phyloP scores from a whole-genome alignment of 2,329 filamentous ascomycete genomes.

The Aspergillus pseudonomiae region DNA sequence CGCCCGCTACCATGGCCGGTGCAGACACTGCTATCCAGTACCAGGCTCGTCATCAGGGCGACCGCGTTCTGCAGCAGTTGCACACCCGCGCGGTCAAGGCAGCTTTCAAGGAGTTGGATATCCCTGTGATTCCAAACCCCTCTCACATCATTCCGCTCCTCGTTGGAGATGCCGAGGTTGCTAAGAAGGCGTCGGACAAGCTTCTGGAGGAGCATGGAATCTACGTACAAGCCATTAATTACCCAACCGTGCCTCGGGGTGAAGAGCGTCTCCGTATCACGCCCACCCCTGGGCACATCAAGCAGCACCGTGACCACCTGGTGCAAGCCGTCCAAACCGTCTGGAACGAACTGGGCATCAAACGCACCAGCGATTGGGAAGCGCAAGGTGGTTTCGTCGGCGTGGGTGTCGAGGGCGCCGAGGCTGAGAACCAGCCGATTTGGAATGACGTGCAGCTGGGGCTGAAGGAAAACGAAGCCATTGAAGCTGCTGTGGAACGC shows the following conservation, averaged over 20 bases:
- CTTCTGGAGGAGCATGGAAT: constrained; percentile 88
- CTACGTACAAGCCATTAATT: constrained; percentile 99
- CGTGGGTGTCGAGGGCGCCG: constrained; percentile 72
- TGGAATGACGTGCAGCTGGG: constrained; percentile 92
- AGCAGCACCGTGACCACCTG: constrained; percentile 82
- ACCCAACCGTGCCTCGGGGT: constrained; percentile 96
- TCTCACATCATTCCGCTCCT: constrained; percentile 94
- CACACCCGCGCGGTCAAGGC: constrained; percentile 95
- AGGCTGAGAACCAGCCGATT: constrained; percentile 68
- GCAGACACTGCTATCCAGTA: constrained; percentile 91
- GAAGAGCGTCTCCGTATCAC: constrained; percentile 96
- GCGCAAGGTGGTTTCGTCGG: constrained; percentile 91
- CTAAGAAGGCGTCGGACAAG: constrained; percentile 89
- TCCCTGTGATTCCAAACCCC: constrained; percentile 96
- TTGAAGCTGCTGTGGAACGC: constrained; percentile 59
- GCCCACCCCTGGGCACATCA: constrained; percentile 87
- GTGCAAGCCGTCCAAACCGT: constrained; percentile 82
- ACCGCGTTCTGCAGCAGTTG: constrained; percentile 89
- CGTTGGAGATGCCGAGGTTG: constrained; percentile 90
- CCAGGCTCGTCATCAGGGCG: constrained; percentile 80
- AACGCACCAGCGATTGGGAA: constrained; percentile 91
- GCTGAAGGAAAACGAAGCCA: constrained; percentile 61
- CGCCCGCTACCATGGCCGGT: constrained; percentile 95
- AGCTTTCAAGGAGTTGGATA: constrained; percentile 74
- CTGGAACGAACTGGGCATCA: constrained; percentile 85